These are phyloP conservation scores for Aspergillus incahuasiensis DNA, from an alignment of 495 filamentous ascomycete species.

Conservation along the genomic window DNA sequence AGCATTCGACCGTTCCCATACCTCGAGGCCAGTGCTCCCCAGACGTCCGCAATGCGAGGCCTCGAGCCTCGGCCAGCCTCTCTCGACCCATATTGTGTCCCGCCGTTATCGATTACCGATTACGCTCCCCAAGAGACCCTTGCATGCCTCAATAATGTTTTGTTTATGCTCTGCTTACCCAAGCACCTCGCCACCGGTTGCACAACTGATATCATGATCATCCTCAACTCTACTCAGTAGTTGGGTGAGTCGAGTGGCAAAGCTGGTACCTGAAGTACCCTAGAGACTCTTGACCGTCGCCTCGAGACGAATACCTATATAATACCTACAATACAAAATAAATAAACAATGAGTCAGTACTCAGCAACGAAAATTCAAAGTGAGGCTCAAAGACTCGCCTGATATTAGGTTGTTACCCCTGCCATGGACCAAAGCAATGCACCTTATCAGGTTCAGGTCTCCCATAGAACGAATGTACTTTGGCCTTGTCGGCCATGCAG, in stretches of 20 bases:
- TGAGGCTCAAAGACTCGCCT: no score
- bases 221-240: background rate
- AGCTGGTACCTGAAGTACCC: background rate
- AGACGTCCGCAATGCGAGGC: no score
- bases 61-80: no score
- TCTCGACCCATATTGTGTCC: no score
- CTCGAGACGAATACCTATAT: background rate
- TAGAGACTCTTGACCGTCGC: background rate
- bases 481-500: background rate
- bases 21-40: no score
- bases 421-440: background rate
- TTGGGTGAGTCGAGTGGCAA: constrained; percentile 7
- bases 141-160: constrained; percentile 19
- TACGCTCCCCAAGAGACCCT: no score
- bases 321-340: background rate
- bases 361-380: background rate
- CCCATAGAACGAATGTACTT: no score
- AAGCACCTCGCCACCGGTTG: constrained; percentile 2
- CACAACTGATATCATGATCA: background rate
- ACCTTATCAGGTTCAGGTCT: no score
- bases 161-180: constrained; percentile 8
- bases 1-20: no score
- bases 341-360: background rate
- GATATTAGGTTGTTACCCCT: background rate
- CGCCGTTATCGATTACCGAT: no score